phyloP scores from a whole-genome alignment of 2,329 filamentous ascomycete species.

The Lachnellula cervina region DNA sequence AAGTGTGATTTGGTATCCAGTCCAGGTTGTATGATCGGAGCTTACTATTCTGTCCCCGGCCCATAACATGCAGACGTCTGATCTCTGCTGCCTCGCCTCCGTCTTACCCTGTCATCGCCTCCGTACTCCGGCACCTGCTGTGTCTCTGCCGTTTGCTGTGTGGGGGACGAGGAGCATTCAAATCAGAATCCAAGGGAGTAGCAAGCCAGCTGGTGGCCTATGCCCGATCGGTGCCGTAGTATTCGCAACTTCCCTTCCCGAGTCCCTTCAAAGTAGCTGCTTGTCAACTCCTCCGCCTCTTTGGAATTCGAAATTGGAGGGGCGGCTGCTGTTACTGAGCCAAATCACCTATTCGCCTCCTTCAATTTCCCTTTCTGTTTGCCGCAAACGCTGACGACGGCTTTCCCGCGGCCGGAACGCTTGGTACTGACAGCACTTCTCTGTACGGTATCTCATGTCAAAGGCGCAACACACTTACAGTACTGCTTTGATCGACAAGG shows the following conservation, averaged over 20 bases:
- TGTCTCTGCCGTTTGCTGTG: conserved; percentile 20
- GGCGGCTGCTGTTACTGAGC: not conserved
- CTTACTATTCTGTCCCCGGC: conserved; percentile 13
- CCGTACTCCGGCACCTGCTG: conserved; percentile 16
- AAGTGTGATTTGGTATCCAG: conserved; percentile 11
- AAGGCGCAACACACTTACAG: not conserved
- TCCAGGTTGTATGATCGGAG: conserved; percentile 16
- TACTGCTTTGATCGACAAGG: too few species aligned
- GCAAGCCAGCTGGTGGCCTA: conserved; percentile 7
- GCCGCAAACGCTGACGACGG: conserved; percentile 22
- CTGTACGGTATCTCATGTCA: not conserved
- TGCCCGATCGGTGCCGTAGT: conserved; percentile 5
- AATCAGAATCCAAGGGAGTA: not conserved
- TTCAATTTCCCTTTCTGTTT: conserved; percentile 25
- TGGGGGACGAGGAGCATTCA: not conserved
- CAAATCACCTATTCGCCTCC: conserved; percentile 3
- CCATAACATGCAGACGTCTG: conserved; percentile 8
- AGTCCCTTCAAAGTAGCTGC: conserved; percentile 1
- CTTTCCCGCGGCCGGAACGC: conserved; percentile 18
- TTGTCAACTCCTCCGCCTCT: not conserved
- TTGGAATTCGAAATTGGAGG: not conserved
- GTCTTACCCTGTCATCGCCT: conserved; percentile 7
- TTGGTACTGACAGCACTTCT: conserved; percentile 6
- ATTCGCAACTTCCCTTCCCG: conserved; percentile 4
- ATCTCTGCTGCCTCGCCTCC: conserved; percentile 10